Base-by-base conservation (phyloP, 331 rosid genomes). In the Dryas integrifolia region DNA sequence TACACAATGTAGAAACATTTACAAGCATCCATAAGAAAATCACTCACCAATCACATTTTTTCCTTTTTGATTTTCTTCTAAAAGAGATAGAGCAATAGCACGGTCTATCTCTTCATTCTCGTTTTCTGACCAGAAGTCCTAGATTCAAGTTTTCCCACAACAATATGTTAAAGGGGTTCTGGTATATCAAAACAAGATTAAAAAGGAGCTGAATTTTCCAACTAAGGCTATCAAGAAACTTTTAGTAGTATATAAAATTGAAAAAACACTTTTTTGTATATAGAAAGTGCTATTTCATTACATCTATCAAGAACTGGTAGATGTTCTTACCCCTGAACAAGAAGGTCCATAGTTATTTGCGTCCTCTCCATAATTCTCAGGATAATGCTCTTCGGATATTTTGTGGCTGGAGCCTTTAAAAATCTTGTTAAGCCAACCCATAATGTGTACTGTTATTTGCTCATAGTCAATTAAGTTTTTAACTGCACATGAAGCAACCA, bases 401-500 rank as follows among this genome's bases (percentile, higher is more conserved):
- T 88, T 95, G 46, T 85, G 93, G 69, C 88, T 82, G 4, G 98
- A 88, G 74, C 93, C 90, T 81, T 95, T 95, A 18, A 95, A 90
- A 84, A 95, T 69, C 81, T 86, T 95, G 89, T 96, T 95, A 53
- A 95, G 77, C 99, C 99, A 95, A 72, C 93, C 97, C 99, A 95
- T 95, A 7, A 70, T 44, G 73, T 67, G 69, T 63, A 77, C 67
- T 52, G 72, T 75, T 83, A 84, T 87, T 77, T 76, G 84, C 72
- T 85, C 92, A 87, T 81, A 74, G 48, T 40, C 86, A 53, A 70
- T 70, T 47, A 82, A 72, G 39, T 69, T 47, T 71, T 79, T 82
- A 68, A 84, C 94, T 88, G 97, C 84, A 77, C 50, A 81, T 3
- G 48, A 77, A 82, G 73, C 78, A 81, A 72, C 67, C 63, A 56